Base-by-base conservation (phyloP, 139 green algal genomes). In the Parachlorella kessleri region DNA sequence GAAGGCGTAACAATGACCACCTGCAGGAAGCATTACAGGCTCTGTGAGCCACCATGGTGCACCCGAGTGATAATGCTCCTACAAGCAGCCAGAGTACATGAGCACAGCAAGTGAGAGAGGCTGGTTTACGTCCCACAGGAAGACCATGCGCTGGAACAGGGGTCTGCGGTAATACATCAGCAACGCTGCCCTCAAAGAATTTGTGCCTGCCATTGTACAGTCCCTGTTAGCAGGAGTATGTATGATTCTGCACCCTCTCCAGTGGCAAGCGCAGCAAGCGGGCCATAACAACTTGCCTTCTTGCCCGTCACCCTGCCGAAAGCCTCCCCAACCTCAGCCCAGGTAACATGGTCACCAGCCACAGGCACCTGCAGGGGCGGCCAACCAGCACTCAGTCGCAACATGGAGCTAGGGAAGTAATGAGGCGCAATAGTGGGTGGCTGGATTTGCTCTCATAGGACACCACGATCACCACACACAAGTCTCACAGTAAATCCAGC, bases 211-310 rank as follows among this genome's bases (percentile, higher is more conserved):
- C n/a, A n/a, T n/a, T n/a, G n/a, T n/a, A n/a, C n/a, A n/a, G n/a
- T n/a, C n/a, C n/a, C n/a, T n/a, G n/a, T n/a, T n/a, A n/a, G n/a
- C n/a, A n/a, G n/a, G n/a, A n/a, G n/a, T n/a, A n/a, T n/a, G n/a
- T n/a, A n/a, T n/a, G n/a, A 48, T 55, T 67, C 8, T 30, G 21
- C 14, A 2, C 32, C 3, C 26, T 14, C 18, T 1, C 59, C 3
- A 63, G 2, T 59, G 80, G 72, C 55, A 70, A 30, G 55, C 75
- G 72, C 4, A 71, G 72, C 53, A 72, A 70, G 28, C 80, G 53
- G 3, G 30, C 37, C 7, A 30, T 70, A 2, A 70, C 78, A n/a
- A 83, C 70, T 42, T 83, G 23, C 14, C 48, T 59, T 14, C 21
- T 59, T 59, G 14, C 48, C 48, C 14, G 48, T 59, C 14, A 59